Evolutionary conservation across 1,284 basidiomycete genomes (phyloP).

Genomic region (Ganoderma sinense): DNA sequence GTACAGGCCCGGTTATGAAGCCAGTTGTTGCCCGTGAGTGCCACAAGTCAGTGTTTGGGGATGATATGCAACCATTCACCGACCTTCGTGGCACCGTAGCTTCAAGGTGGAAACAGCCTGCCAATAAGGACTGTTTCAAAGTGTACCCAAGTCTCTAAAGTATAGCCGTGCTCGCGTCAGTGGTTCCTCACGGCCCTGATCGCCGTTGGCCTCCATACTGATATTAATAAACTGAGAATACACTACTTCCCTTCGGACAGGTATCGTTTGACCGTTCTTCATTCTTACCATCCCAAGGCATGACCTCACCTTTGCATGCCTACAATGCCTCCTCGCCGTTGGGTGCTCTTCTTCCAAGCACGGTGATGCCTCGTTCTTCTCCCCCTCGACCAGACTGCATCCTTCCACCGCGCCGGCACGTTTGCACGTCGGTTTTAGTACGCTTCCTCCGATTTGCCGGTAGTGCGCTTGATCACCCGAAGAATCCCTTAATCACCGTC

Average conservation of each 20-base stretch:
- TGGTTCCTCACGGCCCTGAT: background rate
- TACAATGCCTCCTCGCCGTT: background rate
- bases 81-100: background rate
- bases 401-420: background rate
- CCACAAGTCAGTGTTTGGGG: background rate
- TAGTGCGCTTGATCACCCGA: background rate
- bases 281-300: background rate
- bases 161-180: background rate
- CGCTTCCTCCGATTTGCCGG: background rate
- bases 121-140: background rate
- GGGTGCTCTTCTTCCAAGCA: background rate
- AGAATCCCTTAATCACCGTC: background rate
- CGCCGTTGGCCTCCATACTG: background rate
- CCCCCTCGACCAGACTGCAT: background rate
- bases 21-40: background rate
- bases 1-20: background rate
- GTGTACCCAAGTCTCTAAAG: background rate
- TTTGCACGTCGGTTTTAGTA: background rate
- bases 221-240: background rate
- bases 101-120: background rate
- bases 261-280: background rate
- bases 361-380: background rate
- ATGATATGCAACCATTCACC: background rate
- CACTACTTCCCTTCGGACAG: no score
- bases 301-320: background rate